Conservation (phyloP, 2,329 filamentous ascomycete genomes). For the Fusarium citri region DNA sequence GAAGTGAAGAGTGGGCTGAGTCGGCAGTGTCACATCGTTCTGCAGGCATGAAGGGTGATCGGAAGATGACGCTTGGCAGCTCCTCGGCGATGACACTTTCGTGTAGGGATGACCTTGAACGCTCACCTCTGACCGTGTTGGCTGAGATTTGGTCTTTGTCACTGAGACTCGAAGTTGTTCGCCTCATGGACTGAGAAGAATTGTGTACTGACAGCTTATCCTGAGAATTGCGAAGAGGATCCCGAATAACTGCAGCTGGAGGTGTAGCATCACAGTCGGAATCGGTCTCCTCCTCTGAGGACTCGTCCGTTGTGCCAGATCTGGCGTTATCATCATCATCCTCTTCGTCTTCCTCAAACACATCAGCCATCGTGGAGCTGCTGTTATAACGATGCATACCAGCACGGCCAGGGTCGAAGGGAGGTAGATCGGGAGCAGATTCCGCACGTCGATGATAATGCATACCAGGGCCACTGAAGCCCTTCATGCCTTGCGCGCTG, state of each 20-base stretch:
- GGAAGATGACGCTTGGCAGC: slow-evolving; percentile 53
- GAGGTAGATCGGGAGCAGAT: slow-evolving; percentile 81
- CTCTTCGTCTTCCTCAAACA: slow-evolving; percentile 87
- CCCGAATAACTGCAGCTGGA: slow-evolving; percentile 43
- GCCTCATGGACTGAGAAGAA: slow-evolving; percentile 50
- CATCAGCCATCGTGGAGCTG: slow-evolving; percentile 82
- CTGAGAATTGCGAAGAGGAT: slow-evolving; percentile 41
- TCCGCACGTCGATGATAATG: slow-evolving; percentile 83
- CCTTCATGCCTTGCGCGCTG: slow-evolving; percentile 78
- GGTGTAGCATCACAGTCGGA: slow-evolving; percentile 56
- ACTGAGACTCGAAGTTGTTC: slow-evolving; percentile 61
- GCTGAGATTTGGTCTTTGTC: slow-evolving; percentile 48
- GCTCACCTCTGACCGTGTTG: slow-evolving; percentile 58
- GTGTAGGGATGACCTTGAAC: slow-evolving; percentile 62
- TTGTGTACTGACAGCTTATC: slow-evolving; percentile 40
- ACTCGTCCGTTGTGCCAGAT: slow-evolving; percentile 49
- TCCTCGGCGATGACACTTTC: slow-evolving; percentile 65
- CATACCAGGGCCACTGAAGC: slow-evolving; percentile 75
- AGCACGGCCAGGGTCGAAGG: slow-evolving; percentile 73
- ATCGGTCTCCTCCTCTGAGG: slow-evolving; percentile 62
- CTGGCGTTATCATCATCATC: slow-evolving; percentile 64
- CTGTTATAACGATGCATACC: slow-evolving; percentile 72
- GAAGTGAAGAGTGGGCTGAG: slow-evolving; percentile 60
- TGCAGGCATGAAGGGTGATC: slow-evolving; percentile 52
- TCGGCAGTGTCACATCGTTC: slow-evolving; percentile 52